These are phyloP conservation scores for Claviceps sorghi DNA, from an alignment of 2,329 filamentous ascomycete species.

Conservation along the genomic window DNA sequence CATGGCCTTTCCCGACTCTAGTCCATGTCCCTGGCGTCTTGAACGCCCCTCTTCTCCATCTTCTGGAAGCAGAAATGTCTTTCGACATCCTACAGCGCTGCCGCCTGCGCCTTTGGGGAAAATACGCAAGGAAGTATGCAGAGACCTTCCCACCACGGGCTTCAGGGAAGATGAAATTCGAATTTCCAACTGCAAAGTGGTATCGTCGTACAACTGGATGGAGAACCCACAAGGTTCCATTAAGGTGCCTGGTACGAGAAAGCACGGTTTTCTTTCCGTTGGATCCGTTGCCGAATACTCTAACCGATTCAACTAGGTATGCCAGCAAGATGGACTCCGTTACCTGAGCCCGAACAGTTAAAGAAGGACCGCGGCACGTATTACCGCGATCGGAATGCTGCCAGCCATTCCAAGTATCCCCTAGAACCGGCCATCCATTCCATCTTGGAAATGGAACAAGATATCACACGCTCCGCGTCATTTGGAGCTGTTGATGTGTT, in stretches of 20 bases:
- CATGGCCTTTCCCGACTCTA: background rate
- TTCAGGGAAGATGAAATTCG: background rate
- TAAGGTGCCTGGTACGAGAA: background rate
- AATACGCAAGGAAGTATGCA: background rate
- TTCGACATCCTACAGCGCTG: background rate
- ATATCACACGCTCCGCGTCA: background rate
- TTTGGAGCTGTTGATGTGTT: constrained; percentile 30
- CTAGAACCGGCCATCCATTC: constrained; percentile 34
- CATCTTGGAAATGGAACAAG: constrained; percentile 14
- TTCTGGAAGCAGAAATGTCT: too few species aligned
- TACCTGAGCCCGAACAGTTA: constrained; percentile 17
- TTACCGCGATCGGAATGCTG: constrained; percentile 40
- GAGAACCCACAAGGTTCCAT: background rate
- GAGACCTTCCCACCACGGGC: background rate
- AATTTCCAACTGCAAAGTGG: background rate
- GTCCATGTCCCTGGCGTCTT: background rate
- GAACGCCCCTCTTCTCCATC: too few species aligned
- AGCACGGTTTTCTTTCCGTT: background rate
- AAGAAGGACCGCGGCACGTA: constrained; percentile 32
- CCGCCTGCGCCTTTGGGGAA: background rate
- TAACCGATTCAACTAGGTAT: constrained; percentile 20
- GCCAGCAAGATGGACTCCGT: constrained; percentile 36
- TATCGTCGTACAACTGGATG: background rate
- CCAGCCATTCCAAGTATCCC: constrained; percentile 32
- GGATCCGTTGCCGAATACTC: background rate